Evolutionary conservation across 2,329 filamentous ascomycete genomes (phyloP).

Genomic region (Penicillium digitatum): DNA sequence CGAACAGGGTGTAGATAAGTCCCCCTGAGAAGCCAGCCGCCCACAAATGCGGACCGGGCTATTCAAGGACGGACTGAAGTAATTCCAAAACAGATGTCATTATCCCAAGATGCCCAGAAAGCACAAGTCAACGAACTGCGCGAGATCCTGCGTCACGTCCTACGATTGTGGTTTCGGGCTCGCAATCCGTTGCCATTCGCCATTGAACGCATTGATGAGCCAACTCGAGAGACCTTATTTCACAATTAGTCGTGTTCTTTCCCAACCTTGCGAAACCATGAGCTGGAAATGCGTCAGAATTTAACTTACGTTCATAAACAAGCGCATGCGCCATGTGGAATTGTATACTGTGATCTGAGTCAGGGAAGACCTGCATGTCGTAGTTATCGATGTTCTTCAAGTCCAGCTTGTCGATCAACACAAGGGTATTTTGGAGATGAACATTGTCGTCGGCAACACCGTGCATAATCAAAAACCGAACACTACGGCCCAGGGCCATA

Average conservation of each 20-base stretch:
- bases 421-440: conserved; percentile 90
- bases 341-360: conserved; percentile 90
- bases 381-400: conserved; percentile 82
- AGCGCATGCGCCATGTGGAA: conserved; percentile 91
- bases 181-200: conserved; percentile 72
- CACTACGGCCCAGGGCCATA: conserved; percentile 66
- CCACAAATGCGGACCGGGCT: too few species aligned
- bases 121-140: conserved; percentile 13
- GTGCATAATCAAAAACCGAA: conserved; percentile 92
- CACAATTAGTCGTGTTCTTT: neutral
- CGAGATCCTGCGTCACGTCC: conserved; percentile 24
- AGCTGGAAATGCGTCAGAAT: neutral
- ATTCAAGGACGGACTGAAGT: too few species aligned
- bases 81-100: neutral
- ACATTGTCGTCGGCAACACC: conserved; percentile 97
- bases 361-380: conserved; percentile 92
- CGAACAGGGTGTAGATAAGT: neutral
- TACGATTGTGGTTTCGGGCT: conserved; percentile 48
- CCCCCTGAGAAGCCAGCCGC: too few species aligned
- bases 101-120: conserved; percentile 3
- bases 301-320: conserved; percentile 79
- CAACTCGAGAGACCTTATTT: conserved; percentile 58
- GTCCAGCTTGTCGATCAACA: conserved; percentile 81
- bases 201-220: conserved; percentile 97
- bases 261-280: neutral